Conservation (phyloP, 2,329 filamentous ascomycete species). For the Sarocladium kiliense region DNA sequence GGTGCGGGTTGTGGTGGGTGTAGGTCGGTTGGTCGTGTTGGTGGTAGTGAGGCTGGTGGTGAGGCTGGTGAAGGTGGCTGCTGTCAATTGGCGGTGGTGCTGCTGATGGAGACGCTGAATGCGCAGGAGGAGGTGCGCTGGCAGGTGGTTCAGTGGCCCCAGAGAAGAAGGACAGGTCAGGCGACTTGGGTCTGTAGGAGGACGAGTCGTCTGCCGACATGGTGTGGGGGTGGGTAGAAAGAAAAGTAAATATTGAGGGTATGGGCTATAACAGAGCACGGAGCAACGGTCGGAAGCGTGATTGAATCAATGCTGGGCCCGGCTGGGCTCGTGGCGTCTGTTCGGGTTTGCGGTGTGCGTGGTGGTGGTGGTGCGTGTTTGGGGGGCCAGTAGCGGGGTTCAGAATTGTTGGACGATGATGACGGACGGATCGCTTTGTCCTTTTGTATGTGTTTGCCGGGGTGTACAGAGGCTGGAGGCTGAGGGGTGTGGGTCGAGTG, state of each 20-base stretch:
- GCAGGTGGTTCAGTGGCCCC: slow-evolving; percentile 21
- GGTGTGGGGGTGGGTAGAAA: slow-evolving; percentile 13
- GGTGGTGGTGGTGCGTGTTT: neutral
- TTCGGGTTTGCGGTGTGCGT: slow-evolving; percentile 1
- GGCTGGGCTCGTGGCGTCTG: neutral
- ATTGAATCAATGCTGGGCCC: neutral
- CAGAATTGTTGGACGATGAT: neutral
- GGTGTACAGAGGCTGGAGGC: neutral
- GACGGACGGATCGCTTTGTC: slow-evolving; percentile 5
- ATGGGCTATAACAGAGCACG: neutral
- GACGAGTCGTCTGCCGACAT: slow-evolving; percentile 44
- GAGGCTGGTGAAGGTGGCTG: slow-evolving; percentile 23
- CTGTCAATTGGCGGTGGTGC: slow-evolving; percentile 17
- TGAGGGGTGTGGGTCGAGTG: slow-evolving; percentile 4
- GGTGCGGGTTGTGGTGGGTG: neutral
- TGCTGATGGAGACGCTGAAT: slow-evolving; percentile 4
- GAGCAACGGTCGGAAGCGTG: neutral
- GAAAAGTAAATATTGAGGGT: neutral
- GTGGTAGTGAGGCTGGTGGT: slow-evolving; percentile 20
- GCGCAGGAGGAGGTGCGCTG: slow-evolving; percentile 20
- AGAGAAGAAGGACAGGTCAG: slow-evolving; percentile 50
- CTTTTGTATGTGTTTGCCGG: neutral
- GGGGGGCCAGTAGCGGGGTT: slow-evolving; percentile 3
- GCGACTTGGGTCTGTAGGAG: slow-evolving; percentile 52
- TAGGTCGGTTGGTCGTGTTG: slow-evolving; percentile 15